These are phyloP conservation scores for Dicorynia guianensis DNA, from an alignment of 306 rosid species.

Conservation along the genomic window DNA sequence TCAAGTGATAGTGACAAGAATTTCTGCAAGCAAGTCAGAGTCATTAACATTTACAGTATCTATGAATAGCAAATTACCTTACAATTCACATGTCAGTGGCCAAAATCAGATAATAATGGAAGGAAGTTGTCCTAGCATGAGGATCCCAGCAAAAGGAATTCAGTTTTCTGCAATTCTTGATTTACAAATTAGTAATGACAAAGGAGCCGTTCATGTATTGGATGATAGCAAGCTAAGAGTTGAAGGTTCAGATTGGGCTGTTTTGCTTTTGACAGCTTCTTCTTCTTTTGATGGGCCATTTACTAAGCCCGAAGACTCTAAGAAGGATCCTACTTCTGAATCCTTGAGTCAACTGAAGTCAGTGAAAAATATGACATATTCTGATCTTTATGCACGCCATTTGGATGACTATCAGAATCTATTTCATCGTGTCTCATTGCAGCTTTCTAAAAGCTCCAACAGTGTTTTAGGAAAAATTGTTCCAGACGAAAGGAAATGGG, in stretches of 20 bases:
- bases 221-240: slow-evolving; percentile 71
- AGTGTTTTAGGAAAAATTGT: slow-evolving; percentile 27
- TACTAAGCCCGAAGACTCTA: slow-evolving; percentile 73
- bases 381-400: slow-evolving; percentile 72
- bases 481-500: slow-evolving; percentile 36
- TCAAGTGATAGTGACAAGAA: slow-evolving; percentile 77
- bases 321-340: slow-evolving; percentile 79
- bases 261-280: slow-evolving; percentile 74
- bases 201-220: slow-evolving; percentile 66
- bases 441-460: slow-evolving; percentile 75
- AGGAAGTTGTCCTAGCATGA: slow-evolving; percentile 77
- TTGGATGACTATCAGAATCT: slow-evolving; percentile 83
- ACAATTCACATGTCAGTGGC: slow-evolving; percentile 55
- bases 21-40: slow-evolving; percentile 72
- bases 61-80: slow-evolving; percentile 78
- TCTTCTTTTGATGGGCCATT: slow-evolving; percentile 88
- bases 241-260: slow-evolving; percentile 82
- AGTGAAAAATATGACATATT: slow-evolving; percentile 57
- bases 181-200: slow-evolving; percentile 69
- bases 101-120: slow-evolving; percentile 67
- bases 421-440: slow-evolving; percentile 87
- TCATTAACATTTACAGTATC: slow-evolving; percentile 75
- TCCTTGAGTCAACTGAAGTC: slow-evolving; percentile 58
- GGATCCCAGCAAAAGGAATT: slow-evolving; percentile 69
- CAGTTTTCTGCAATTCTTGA: slow-evolving; percentile 84